phyloP scores from a whole-genome alignment of 495 filamentous ascomycete species.

The Aspergillus panamensis region DNA sequence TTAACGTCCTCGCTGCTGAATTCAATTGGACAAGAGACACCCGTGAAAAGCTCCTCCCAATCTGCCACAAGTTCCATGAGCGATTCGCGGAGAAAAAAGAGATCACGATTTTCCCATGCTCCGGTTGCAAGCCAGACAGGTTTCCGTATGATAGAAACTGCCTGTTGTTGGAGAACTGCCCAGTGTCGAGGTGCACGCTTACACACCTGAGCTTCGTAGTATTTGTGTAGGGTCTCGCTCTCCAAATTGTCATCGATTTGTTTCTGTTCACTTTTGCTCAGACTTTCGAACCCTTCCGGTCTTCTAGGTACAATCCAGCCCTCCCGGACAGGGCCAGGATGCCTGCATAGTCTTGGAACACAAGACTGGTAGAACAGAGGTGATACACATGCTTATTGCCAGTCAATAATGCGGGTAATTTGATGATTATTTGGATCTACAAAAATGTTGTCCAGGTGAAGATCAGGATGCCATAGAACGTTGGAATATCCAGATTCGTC shows the following conservation, averaged over 20 bases:
- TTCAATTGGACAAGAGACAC: conserved; percentile 30
- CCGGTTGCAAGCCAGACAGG: conserved; percentile 32
- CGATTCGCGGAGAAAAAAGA: conserved; percentile 36
- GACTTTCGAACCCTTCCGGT: conserved; percentile 27
- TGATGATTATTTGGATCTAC: conserved; percentile 27
- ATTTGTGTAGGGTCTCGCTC: conserved; percentile 31
- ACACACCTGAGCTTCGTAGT: conserved; percentile 28
- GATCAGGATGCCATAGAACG: conserved; percentile 39
- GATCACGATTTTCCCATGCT: conserved; percentile 31
- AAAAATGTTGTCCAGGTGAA: conserved; percentile 42
- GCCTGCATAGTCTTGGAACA: conserved; percentile 31
- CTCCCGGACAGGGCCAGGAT: conserved; percentile 26
- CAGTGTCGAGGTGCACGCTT: conserved; percentile 32
- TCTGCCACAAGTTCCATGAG: conserved; percentile 23
- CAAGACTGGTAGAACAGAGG: conserved; percentile 31
- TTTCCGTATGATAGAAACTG: conserved; percentile 23
- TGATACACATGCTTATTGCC: conserved; percentile 30
- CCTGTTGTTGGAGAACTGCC: conserved; percentile 26
- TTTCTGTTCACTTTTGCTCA: conserved; percentile 26
- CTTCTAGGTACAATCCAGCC: conserved; percentile 26
- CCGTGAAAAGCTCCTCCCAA: conserved; percentile 30
- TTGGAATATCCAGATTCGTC: conserved; percentile 16
- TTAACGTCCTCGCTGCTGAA: conserved; percentile 31
- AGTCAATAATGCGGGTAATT: conserved; percentile 34
- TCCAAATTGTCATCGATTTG: conserved; percentile 26